phyloP scores from a whole-genome alignment of 257 asterid genomes.

The Solanum ossicruentum region DNA sequence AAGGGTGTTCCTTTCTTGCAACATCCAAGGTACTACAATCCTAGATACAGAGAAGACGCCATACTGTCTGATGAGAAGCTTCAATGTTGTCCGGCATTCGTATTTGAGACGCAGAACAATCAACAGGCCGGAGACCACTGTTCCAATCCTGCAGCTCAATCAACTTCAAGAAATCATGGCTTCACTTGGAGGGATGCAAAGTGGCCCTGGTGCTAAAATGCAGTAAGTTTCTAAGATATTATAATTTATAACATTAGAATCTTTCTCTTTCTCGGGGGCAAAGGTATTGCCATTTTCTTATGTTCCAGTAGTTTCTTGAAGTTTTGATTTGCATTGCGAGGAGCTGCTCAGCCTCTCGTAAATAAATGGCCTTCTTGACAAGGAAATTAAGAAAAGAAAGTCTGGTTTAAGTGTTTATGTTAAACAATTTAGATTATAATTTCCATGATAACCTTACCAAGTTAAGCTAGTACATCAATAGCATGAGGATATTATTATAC shows the following conservation, averaged over 20 bases:
- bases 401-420: neutral
- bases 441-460: neutral
- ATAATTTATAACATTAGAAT: neutral
- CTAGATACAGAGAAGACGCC: constrained; percentile 50
- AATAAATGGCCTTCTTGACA: neutral
- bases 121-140: constrained; percentile 10
- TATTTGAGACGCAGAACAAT: constrained; percentile 1
- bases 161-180: constrained; percentile 17
- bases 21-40: constrained; percentile 58
- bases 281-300: neutral
- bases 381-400: neutral
- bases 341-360: neutral
- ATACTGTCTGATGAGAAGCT: constrained; percentile 16
- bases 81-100: constrained; percentile 19
- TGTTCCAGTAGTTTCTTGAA: neutral
- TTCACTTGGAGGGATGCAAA: constrained; percentile 74
- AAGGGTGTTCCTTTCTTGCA: constrained; percentile 52
- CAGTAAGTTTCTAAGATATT: neutral
- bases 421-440: neutral
- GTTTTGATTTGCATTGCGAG: neutral
- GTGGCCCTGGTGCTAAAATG: constrained; percentile 87
- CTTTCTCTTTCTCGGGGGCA: neutral
- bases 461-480: neutral
- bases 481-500: neutral
- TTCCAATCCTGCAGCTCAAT: constrained; percentile 1